Conservation (phyloP, 768 basidiomycete genomes). For the Mycena maculata region DNA sequence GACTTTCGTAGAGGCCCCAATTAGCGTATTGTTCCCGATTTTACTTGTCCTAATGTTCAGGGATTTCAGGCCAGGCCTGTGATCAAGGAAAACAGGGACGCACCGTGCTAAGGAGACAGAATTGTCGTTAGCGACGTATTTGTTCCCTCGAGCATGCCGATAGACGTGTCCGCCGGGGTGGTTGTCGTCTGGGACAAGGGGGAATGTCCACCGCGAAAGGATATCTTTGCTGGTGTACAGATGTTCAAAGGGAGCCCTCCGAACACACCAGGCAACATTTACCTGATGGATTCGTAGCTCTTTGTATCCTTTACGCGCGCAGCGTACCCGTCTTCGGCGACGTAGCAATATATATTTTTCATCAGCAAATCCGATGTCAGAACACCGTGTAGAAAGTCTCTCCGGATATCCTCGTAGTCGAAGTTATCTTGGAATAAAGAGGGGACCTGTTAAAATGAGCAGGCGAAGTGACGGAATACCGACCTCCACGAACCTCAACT, state of each 20-base stretch:
- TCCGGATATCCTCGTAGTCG: slow-evolving; percentile 91
- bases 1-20: slow-evolving; percentile 83
- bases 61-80: neutral
- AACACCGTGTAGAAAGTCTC: slow-evolving; percentile 94
- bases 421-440: slow-evolving; percentile 99
- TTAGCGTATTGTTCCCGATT: slow-evolving; percentile 83
- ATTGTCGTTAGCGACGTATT: slow-evolving; percentile 85
- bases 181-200: slow-evolving; percentile 94
- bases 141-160: slow-evolving; percentile 88
- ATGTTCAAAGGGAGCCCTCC: neutral
- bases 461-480: neutral
- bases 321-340: slow-evolving; percentile 90
- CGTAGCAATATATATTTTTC: slow-evolving; percentile 93
- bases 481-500: slow-evolving; percentile 75
- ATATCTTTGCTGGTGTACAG: slow-evolving; percentile 83
- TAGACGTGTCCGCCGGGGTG: slow-evolving; percentile 86
- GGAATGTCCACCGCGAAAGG: slow-evolving; percentile 93
- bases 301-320: slow-evolving; percentile 93
- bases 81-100: slow-evolving; percentile 32
- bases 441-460: slow-evolving; percentile 70
- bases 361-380: slow-evolving; percentile 94
- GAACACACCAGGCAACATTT: slow-evolving; percentile 14
- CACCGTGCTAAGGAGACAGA: slow-evolving; percentile 88
- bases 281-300: slow-evolving; percentile 93
- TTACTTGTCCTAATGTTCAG: slow-evolving; percentile 73